Percentiles rank a stretch among this genome's conserved stretches.
These are phyloP conservation scores for Cryptosporidium canis DNA, from an alignment of 169 alveolate species.

Conservation along the genomic window DNA sequence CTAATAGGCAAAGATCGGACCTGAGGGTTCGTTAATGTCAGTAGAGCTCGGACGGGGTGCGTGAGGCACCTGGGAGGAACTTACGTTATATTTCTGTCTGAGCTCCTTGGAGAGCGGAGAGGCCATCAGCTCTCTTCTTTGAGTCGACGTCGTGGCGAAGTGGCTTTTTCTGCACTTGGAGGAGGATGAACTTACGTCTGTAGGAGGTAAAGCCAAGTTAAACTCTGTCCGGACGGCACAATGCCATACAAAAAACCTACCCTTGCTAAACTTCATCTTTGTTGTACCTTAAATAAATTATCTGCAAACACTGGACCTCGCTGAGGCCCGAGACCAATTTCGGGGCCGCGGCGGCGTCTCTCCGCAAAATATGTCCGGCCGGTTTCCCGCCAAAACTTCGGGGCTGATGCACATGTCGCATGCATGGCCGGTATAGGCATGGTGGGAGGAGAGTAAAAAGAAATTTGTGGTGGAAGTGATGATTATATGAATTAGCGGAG, in stretches of 20 bases:
- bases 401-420: no score
- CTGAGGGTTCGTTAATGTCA: conserved; percentile 51
- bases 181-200: conserved; percentile 87
- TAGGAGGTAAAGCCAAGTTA: not conserved
- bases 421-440: not conserved
- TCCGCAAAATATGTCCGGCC: not conserved
- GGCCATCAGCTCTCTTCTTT: conserved; percentile 96
- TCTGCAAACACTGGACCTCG: not conserved
- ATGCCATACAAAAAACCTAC: conserved; percentile 28
- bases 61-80: conserved; percentile 42
- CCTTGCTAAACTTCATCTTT: conserved; percentile 65
- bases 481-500: no score
- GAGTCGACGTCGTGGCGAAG: conserved; percentile 97
- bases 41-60: not conserved
- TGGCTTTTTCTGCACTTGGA: conserved; percentile 97
- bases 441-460: no score
- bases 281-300: not conserved
- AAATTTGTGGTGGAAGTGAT: no score
- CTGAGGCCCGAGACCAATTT: conserved; percentile 5
- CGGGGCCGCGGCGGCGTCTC: conserved; percentile 68
- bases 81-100: conserved; percentile 93
- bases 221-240: not conserved
- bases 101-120: conserved; percentile 96
- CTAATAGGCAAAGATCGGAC: conserved; percentile 97
- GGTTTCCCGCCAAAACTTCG: not conserved